A percentile compares a stretch with the other conserved stretches of the same genome.
phyloP scores from a whole-genome alignment of 2,329 filamentous ascomycete genomes.

The Stemphylium beticola region DNA sequence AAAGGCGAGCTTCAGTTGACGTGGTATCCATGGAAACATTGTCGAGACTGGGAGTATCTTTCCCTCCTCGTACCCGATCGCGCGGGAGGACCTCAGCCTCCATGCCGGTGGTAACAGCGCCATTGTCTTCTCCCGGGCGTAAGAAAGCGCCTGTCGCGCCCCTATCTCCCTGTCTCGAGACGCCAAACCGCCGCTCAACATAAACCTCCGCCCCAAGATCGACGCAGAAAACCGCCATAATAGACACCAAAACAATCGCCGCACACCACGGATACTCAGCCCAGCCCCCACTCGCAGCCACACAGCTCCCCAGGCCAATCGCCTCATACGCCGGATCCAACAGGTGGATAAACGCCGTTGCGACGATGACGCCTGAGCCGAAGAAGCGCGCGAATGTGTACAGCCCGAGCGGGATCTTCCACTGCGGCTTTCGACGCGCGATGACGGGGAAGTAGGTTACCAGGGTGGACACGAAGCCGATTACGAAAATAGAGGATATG shows the following conservation, averaged over 20 bases:
- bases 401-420: slow-evolving; percentile 3
- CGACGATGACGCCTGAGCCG: slow-evolving; percentile 5
- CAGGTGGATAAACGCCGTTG: slow-evolving; percentile 8
- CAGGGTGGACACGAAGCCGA: slow-evolving; percentile 2
- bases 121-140: background rate
- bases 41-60: background rate
- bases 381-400: slow-evolving; percentile 11
- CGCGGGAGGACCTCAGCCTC: too few species aligned
- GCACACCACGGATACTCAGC: slow-evolving; percentile 9
- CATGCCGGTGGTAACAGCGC: too few species aligned
- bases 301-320: slow-evolving; percentile 6
- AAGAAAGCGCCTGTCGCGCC: background rate
- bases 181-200: slow-evolving; percentile 1
- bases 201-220: slow-evolving; percentile 8
- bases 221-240: slow-evolving; percentile 4
- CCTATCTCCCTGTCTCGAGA: background rate
- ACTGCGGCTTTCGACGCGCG: background rate
- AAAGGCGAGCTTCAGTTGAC: background rate
- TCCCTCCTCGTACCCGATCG: background rate
- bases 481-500: slow-evolving; percentile 9
- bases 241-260: background rate
- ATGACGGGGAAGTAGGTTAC: slow-evolving; percentile 7
- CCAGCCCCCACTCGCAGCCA: background rate
- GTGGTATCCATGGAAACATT: background rate
- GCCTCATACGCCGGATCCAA: slow-evolving; percentile 8